Base-by-base conservation (phyloP, 768 basidiomycete genomes). In the Nidula microcarpa region DNA sequence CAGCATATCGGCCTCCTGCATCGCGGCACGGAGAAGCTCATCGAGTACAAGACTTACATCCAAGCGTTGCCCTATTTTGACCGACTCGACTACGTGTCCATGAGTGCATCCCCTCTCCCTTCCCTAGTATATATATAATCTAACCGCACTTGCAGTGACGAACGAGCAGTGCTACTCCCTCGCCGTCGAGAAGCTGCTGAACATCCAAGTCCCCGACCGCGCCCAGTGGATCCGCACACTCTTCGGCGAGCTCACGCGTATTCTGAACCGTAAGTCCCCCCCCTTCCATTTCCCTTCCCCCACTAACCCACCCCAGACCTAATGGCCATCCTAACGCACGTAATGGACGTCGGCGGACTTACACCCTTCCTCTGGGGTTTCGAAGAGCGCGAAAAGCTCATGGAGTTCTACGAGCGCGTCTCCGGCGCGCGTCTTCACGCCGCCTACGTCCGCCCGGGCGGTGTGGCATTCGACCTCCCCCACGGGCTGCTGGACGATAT, bases 291-390 rank as follows among this genome's bases (percentile, higher is more conserved):
- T 52, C 35, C 34, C 17, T 16, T 53, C 48, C 49, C 30, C 34
- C 18, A 23, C 43, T 30, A 46, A 23, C 9, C 14, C 44, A 52
- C 37, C 34, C 45, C 44, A 17, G 90, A 99, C 66, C 76, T 98
- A 55, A 99, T 99, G 96, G 96, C 96, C 55, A 80, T 98, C 55
- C 81, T 99, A 41, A 91, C 95, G 1, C 93, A 95, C 70, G 87
- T 91, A 50, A 94, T 94, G 91, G 94, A 99, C 64, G 96, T 99
- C 57, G 96, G 96, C 67, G 96, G 93, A 54, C 83, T 99, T 8
- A 99, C 96, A 2, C 96, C 96, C 36, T 99, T 98, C 86, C 78
- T 99, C 33, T 99, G 96, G 94, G 96, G 96, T 62, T 98, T 98
- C 79, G 96, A 98, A 72, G 96, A 99, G 71, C 93, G 96, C 52